Percentiles rank a stretch among this genome's conserved stretches.
These are phyloP conservation scores for Verbena officinalis DNA, from an alignment of 257 asterid genomes.

Conservation along the genomic window DNA sequence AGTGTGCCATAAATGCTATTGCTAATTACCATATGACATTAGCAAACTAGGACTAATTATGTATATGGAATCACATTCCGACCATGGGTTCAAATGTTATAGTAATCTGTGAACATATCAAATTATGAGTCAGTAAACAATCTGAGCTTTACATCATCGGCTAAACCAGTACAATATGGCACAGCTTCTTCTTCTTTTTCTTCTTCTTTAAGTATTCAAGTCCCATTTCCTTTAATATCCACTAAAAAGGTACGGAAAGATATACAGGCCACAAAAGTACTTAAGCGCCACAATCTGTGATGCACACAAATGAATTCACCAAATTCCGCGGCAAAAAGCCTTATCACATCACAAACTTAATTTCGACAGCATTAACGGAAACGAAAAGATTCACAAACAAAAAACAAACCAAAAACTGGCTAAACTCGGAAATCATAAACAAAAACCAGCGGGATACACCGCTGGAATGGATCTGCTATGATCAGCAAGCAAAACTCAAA, in stretches of 20 bases:
- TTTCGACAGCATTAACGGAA: conserved; percentile 21
- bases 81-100: not conserved
- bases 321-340: conserved; percentile 5
- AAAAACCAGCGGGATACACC: conserved; percentile 22
- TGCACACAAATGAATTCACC: conserved; percentile 16
- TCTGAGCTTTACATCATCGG: conserved; percentile 20
- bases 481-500: conserved; percentile 26
- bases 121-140: conserved; percentile 3
- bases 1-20: not conserved
- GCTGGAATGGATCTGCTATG: conserved; percentile 51
- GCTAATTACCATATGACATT: conserved; percentile 12
- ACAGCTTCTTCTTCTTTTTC: not conserved
- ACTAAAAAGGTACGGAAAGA: not conserved
- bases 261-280: not conserved
- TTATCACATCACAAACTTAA: conserved; percentile 8
- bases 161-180: conserved; percentile 10
- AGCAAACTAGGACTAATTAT: not conserved
- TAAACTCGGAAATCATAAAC: conserved; percentile 23
- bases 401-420: conserved; percentile 12
- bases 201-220: not conserved
- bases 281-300: not conserved
- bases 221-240: conserved; percentile 9
- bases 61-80: not conserved
- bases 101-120: not conserved
- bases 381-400: conserved; percentile 2